Evolutionary conservation across 2,329 filamentous ascomycete genomes (phyloP), one percentile per base, ranked within the genome.

Genomic region (Cladosporium sp.): DNA sequence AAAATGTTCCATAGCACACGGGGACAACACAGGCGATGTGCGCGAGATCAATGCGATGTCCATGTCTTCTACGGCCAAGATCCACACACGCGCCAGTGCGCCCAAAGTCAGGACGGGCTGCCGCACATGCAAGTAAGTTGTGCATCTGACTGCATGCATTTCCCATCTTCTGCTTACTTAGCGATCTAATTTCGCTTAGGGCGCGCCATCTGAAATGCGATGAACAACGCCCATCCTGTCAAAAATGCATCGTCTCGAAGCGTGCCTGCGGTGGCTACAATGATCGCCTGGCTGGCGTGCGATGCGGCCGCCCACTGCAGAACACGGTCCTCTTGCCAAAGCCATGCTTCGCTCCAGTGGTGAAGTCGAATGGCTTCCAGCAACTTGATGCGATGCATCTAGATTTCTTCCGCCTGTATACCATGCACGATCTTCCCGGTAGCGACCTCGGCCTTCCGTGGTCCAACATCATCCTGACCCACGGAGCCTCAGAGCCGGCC

Each of bases 201-300:
- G 44, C 43, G 22, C 52, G 54, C 7, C 52, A 51, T n/a, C 46
- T 54, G 4, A 54, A 54, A 31, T 56, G 51, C 35, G 52, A 55
- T 48, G 54, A 57, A 16, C 37, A 16, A 4, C 49, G 55, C 4
- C 55, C 55, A 19, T 32, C 32, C 18, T 56, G 55, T 22, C 33
- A 14, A 13, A 38, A 45, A 18, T 56, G 55, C 37, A 22, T 31
- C 5, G 33, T 14, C 5, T 32, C 46, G 3, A 31, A 41, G 11
- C 46, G 46, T 19, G 38, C 9, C 10, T 49, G 46, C 31, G 38
- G 38, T 22, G n/a, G 37, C 32, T 16, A 42, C 16, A 28, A 4
- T 28, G 22, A 28, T 28, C 22, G 22, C 22, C 22, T 28, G 22
- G 22, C 22, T 28, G 22, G 22, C 22, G 22, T 28, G 22, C 5